Conservation (phyloP, 352 stramenopile species). For the Phytophthora meadii region DNA sequence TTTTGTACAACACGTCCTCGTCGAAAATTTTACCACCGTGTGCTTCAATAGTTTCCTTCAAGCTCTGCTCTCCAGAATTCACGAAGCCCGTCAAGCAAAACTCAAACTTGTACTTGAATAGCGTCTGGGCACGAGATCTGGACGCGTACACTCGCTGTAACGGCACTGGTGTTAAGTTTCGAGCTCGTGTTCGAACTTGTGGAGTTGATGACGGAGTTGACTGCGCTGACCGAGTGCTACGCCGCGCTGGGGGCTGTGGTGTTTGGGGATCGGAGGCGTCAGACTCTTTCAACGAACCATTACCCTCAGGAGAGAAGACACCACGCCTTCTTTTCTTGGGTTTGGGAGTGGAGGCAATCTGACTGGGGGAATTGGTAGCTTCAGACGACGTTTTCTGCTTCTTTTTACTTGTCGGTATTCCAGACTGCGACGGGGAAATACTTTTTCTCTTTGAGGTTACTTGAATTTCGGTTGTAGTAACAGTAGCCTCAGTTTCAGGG, state of each 20-base stretch:
- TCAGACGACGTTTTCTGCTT: constrained; percentile 21
- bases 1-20: constrained; percentile 56
- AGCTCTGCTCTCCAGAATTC: constrained; percentile 49
- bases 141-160: constrained; percentile 54
- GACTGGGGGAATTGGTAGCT: constrained; percentile 7
- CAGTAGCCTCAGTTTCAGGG: constrained; percentile 10
- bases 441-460: constrained; percentile 24
- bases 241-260: constrained; percentile 23
- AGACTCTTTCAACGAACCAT: constrained; percentile 9
- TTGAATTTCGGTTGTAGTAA: not conserved
- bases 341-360: constrained; percentile 17
- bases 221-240: constrained; percentile 26
- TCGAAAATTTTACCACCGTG: constrained; percentile 68
- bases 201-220: constrained; percentile 52
- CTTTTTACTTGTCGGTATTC: constrained; percentile 14
- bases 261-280: constrained; percentile 14
- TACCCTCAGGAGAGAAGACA: constrained; percentile 16
- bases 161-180: constrained; percentile 57
- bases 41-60: constrained; percentile 70
- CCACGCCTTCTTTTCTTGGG: constrained; percentile 28
- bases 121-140: constrained; percentile 42
- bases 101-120: constrained; percentile 81
- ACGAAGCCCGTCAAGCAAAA: constrained; percentile 82
- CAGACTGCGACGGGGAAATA: constrained; percentile 3
- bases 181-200: constrained; percentile 57